Conservation (phyloP, 169 alveolate species). For the Miamiensis avidus region DNA sequence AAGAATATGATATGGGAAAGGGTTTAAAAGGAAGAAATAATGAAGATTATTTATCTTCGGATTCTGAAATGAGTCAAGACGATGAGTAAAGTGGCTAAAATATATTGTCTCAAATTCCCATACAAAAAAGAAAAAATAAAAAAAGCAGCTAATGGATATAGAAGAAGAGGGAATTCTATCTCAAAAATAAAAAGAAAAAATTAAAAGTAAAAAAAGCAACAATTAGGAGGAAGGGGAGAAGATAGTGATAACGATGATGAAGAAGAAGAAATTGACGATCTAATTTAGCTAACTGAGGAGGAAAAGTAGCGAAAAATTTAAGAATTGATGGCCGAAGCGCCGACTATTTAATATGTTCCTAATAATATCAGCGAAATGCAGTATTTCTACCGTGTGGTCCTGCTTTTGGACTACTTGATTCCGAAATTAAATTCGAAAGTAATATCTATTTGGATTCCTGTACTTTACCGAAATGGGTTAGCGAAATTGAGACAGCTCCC, state of each 20-base stretch:
- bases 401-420: slow-evolving; percentile 42
- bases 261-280: slow-evolving; percentile 41
- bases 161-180: slow-evolving; percentile 33
- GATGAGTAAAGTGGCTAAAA: too few species aligned
- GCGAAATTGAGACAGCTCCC: slow-evolving; percentile 47
- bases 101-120: too few species aligned
- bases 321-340: slow-evolving; percentile 24
- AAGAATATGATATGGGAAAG: too few species aligned
- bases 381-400: slow-evolving; percentile 49
- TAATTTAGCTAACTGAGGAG: slow-evolving; percentile 41
- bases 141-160: not conserved
- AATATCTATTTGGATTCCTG: slow-evolving; percentile 31
- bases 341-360: slow-evolving; percentile 43
- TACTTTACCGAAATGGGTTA: slow-evolving; percentile 25
- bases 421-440: slow-evolving; percentile 43
- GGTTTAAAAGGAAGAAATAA: too few species aligned
- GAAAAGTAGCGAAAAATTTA: not conserved
- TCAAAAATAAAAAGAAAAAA: slow-evolving; percentile 45
- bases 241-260: slow-evolving; percentile 47
- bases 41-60: too few species aligned
- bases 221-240: slow-evolving; percentile 41
- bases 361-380: slow-evolving; percentile 51
- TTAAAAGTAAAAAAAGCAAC: slow-evolving; percentile 50
- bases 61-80: too few species aligned
- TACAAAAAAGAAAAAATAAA: too few species aligned